phyloP scores from a whole-genome alignment of 768 basidiomycete species.

The Agaricus sinodeliciosus region DNA sequence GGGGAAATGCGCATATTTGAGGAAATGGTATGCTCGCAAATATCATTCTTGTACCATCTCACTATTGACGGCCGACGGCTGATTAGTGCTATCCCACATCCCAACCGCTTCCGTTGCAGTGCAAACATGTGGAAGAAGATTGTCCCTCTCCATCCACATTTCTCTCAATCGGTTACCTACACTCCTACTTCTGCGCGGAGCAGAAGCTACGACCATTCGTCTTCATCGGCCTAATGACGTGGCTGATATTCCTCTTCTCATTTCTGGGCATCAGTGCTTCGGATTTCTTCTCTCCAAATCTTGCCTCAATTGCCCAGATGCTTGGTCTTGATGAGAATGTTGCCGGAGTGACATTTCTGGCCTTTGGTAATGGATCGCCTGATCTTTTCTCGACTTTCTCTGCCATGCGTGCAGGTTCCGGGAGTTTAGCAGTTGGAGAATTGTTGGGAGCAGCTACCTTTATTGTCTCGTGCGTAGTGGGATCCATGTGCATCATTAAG shows the following conservation, averaged over 20 bases:
- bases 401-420: conserved; percentile 80
- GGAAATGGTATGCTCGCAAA: conserved; percentile 5
- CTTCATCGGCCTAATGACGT: conserved; percentile 61
- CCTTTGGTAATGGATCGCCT: conserved; percentile 95
- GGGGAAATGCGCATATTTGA: conserved; percentile 14
- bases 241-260: conserved; percentile 91
- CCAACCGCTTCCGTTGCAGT: conserved; percentile 50
- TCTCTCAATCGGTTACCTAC: conserved; percentile 64
- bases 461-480: conserved; percentile 93
- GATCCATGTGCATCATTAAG: conserved; percentile 95
- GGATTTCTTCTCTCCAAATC: conserved; percentile 96
- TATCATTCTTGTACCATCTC: not conserved
- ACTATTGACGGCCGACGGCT: not conserved
- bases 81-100: conserved; percentile 61
- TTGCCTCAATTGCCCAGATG: conserved; percentile 80
- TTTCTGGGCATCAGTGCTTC: conserved; percentile 92
- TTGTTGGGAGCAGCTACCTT: conserved; percentile 93
- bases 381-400: conserved; percentile 96
- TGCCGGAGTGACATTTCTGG: conserved; percentile 94
- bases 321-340: conserved; percentile 89
- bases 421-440: conserved; percentile 90
- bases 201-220: conserved; percentile 46
- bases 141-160: conserved; percentile 60
- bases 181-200: conserved; percentile 63
- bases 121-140: conserved; percentile 48